Base-by-base conservation (phyloP, 441 rosid species). In the Lagerstroemia fauriei region DNA sequence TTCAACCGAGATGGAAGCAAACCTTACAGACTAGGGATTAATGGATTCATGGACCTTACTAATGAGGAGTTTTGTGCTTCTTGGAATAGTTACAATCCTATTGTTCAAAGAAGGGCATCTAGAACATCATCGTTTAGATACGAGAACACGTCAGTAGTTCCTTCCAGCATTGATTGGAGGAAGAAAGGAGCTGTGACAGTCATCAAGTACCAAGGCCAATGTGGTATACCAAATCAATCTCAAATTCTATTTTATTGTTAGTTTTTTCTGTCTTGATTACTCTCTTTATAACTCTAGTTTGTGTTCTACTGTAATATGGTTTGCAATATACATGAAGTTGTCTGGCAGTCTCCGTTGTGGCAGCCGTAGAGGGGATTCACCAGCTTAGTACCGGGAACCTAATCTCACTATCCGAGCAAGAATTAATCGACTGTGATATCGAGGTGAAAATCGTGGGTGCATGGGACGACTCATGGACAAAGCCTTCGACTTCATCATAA, bases 301-400 rank as follows among this genome's bases (percentile, higher is more conserved):
- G 10, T 16, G 18, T 41, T 10, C 22, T 50, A 12, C 2, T 14
- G 27, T 16, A 4, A 76, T 50, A 48, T 50, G 31, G 48, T 32
- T 20, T 53, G n/a, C n/a, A 44, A 61, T 31, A 34, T 22, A 29
- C 20, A 82, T 77, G 61, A 0, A n/a, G 76, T 24, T 82, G 84
- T 22, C 69, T 77, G 76, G 80, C 80, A 9, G 76, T 82, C 56
- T 76, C 84, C 0, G 70, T 71, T 6, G 57, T 22, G 38, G 84
- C 77, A 12, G 80, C 84, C n/a, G 53, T 16, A 6, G 84, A 82
- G 48, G 80, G 84, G 13, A 76, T 82, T 31, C 12, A 16, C 51
- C 50, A 68, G 38, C 41, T 76, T 57, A 76, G n/a, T 2, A 76
- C 80, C 3, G 80, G 84, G 9, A 76, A 69, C 0, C 70, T 69